Conservation (phyloP, 1,139 yeast genomes). For the Kurtzmaniella quercitrusa region DNA sequence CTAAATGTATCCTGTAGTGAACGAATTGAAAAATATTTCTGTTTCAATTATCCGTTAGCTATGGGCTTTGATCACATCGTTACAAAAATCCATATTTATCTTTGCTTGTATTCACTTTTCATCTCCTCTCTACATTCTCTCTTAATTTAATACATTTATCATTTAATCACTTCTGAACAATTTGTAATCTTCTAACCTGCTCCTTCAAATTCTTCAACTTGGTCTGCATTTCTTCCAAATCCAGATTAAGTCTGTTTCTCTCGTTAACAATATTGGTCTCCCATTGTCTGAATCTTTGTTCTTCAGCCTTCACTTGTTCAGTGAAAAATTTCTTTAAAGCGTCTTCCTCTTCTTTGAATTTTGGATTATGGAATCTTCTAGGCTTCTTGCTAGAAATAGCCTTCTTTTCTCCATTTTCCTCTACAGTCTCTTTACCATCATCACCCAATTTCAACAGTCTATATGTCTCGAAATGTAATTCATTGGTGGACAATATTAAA, state of each 20-base stretch:
- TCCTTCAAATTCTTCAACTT: conserved; percentile 71
- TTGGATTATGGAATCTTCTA: conserved; percentile 71
- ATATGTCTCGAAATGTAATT: conserved; percentile 84
- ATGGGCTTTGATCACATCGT: too few species aligned
- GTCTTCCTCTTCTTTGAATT: conserved; percentile 94
- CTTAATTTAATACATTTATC: background rate
- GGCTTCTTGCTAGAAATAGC: conserved; percentile 36
- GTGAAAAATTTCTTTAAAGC: conserved; percentile 91
- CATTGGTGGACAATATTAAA: conserved; percentile 83
- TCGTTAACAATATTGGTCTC: conserved; percentile 93
- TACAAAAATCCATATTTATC: too few species aligned
- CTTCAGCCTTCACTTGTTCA: conserved; percentile 97
- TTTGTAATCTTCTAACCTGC: conserved; percentile 64
- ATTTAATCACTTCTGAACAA: conserved; percentile 18
- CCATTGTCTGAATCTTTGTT: conserved; percentile 97
- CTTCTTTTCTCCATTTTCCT: conserved; percentile 36
- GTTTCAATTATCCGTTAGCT: too few species aligned
- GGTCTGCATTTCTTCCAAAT: conserved; percentile 80
- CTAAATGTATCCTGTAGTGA: too few species aligned
- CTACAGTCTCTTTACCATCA: conserved; percentile 38
- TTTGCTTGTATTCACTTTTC: too few species aligned
- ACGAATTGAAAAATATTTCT: too few species aligned
- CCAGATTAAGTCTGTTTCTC: conserved; percentile 90
- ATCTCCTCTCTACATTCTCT: too few species aligned
- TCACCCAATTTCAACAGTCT: conserved; percentile 74